These are phyloP conservation scores for Tylopilus subfusipes DNA, from an alignment of 768 basidiomycete species.

Conservation along the genomic window DNA sequence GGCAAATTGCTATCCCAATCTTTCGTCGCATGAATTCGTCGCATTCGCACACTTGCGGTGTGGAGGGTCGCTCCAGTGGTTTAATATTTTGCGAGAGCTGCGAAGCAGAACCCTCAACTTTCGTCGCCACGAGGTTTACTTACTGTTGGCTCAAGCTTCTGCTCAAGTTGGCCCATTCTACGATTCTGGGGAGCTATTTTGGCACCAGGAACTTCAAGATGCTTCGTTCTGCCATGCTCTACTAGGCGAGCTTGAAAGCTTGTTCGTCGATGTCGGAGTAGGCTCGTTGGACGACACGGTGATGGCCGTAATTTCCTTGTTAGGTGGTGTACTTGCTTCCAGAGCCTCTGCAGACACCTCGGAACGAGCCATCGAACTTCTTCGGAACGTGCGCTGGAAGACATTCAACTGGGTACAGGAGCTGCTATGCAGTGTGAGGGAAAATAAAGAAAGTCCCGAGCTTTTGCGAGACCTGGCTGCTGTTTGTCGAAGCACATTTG, in stretches of 20 bases:
- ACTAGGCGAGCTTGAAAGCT: slow-evolving; percentile 33
- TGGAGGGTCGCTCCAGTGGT: slow-evolving; percentile 24
- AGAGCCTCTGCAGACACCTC: neutral
- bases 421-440: slow-evolving; percentile 20
- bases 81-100: slow-evolving; percentile 46
- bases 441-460: slow-evolving; percentile 14
- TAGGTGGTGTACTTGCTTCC: slow-evolving; percentile 21
- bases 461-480: slow-evolving; percentile 36
- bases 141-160: slow-evolving; percentile 41
- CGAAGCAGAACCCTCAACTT: slow-evolving; percentile 38
- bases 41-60: slow-evolving; percentile 45
- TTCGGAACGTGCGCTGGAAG: slow-evolving; percentile 33
- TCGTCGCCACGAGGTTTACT: slow-evolving; percentile 37
- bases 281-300: slow-evolving; percentile 41
- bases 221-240: slow-evolving; percentile 27
- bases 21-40: slow-evolving; percentile 45
- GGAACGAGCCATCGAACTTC: slow-evolving; percentile 14
- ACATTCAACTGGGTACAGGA: slow-evolving; percentile 37
- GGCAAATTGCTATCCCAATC: slow-evolving; percentile 35
- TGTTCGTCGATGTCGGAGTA: slow-evolving; percentile 33
- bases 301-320: slow-evolving; percentile 32
- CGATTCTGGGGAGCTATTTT: slow-evolving; percentile 18
- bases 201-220: slow-evolving; percentile 39
- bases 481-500: slow-evolving; percentile 35
- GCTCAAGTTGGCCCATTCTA: slow-evolving; percentile 39